A percentile compares a stretch with the other conserved stretches of the same genome.
Evolutionary conservation across 202 grass and related monocot genomes (phyloP).

Genomic region (Digitaria exilis): DNA sequence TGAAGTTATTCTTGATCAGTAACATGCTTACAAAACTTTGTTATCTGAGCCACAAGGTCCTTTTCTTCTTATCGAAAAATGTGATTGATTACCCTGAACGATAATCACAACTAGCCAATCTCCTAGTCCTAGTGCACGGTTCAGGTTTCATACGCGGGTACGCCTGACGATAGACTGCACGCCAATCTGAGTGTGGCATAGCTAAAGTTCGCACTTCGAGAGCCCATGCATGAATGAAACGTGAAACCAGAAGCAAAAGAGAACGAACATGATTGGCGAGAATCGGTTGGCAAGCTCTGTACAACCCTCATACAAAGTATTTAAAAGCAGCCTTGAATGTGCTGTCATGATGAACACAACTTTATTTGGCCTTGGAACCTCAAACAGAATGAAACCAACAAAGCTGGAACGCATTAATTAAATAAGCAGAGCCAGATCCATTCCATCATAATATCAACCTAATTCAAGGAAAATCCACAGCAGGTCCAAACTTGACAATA

Average conservation of each 20-base stretch:
- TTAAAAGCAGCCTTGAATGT: neutral
- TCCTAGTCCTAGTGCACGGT: too few species aligned
- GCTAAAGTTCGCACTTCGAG: neutral
- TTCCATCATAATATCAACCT: neutral
- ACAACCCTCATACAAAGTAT: neutral
- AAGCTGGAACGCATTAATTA: neutral
- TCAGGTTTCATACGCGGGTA: too few species aligned
- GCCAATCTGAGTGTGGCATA: neutral
- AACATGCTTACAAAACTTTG: neutral
- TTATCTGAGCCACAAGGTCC: neutral
- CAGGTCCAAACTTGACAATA: neutral
- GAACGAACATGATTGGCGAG: neutral
- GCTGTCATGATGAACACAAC: neutral
- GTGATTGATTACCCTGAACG: neutral
- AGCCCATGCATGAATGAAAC: neutral
- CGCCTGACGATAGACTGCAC: neutral
- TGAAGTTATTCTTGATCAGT: neutral
- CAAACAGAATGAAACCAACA: neutral
- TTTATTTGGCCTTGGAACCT: neutral
- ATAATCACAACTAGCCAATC: neutral
- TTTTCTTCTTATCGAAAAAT: neutral
- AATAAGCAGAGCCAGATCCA: neutral
- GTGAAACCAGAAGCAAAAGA: neutral
- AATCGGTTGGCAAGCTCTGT: neutral
- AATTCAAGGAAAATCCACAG: neutral